Conservation (phyloP, 805 yeast species). For the Saturnispora sekii region DNA sequence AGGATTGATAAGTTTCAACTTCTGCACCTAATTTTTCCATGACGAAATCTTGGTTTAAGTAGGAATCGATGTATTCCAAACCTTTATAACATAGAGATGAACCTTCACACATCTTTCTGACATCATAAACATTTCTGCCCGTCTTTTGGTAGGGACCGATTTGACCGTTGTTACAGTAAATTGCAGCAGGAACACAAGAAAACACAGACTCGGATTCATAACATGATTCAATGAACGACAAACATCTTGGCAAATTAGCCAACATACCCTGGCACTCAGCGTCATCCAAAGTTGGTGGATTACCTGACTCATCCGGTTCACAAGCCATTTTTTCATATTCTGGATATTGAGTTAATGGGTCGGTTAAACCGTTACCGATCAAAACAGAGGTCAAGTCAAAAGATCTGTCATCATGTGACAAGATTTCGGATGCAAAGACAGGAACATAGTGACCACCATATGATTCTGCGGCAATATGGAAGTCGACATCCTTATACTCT, state of each 20-base stretch:
- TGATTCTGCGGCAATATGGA: constrained; percentile 80
- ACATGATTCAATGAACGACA: constrained; percentile 52
- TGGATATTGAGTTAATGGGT: constrained; percentile 67
- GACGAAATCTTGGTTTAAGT: constrained; percentile 44
- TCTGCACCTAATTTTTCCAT: constrained; percentile 50
- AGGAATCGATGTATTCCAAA: constrained; percentile 39
- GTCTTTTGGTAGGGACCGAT: constrained; percentile 49
- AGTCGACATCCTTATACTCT: constrained; percentile 43
- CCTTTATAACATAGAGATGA: constrained; percentile 45
- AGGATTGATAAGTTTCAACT: constrained; percentile 38
- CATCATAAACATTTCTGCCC: constrained; percentile 57
- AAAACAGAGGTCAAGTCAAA: constrained; percentile 68
- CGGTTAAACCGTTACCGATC: constrained; percentile 91
- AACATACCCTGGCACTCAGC: constrained; percentile 61
- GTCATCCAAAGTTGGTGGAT: constrained; percentile 61
- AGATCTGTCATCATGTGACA: constrained; percentile 42
- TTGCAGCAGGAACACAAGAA: constrained; percentile 55
- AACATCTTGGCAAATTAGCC: constrained; percentile 54
- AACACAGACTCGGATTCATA: constrained; percentile 49
- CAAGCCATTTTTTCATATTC: constrained; percentile 93
- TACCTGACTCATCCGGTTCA: constrained; percentile 63
- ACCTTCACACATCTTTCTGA: constrained; percentile 43
- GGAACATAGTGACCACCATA: constrained; percentile 83
- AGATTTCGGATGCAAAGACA: constrained; percentile 48
- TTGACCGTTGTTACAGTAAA: constrained; percentile 54